phyloP scores from a whole-genome alignment of 805 yeast genomes.

The Metschnikowia lochheadii region DNA sequence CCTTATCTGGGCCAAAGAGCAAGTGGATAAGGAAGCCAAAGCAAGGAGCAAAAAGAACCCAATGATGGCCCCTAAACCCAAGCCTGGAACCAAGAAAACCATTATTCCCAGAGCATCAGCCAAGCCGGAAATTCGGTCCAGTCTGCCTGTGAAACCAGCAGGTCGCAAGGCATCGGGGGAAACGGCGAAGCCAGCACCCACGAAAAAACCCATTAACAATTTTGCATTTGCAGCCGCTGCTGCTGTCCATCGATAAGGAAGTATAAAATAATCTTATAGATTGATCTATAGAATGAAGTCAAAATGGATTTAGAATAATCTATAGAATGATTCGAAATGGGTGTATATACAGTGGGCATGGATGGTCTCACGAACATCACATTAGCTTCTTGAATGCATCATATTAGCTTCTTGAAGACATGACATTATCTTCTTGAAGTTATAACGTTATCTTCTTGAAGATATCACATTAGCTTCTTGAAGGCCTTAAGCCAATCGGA shows the following conservation, averaged over 20 bases:
- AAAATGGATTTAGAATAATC: neutral
- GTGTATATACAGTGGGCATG: too few relatives aligned
- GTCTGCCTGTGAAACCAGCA: neutral
- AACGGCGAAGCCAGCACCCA: neutral
- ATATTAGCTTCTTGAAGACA: neutral
- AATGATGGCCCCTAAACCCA: neutral
- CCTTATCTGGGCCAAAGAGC: constrained; percentile 59
- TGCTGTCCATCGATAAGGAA: constrained; percentile 26
- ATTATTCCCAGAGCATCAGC: neutral
- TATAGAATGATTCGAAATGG: neutral
- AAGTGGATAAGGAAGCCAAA: constrained; percentile 22
- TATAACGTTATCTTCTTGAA: too few relatives aligned
- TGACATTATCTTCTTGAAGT: constrained; percentile 14
- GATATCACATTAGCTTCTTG: constrained; percentile 3
- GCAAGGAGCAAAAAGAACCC: neutral
- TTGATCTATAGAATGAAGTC: neutral
- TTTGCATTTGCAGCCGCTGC: constrained; percentile 48
- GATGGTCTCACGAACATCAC: too few relatives aligned
- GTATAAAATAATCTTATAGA: neutral
- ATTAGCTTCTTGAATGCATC: too few relatives aligned
- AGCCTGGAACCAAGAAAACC: neutral
- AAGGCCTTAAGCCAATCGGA: constrained; percentile 34
- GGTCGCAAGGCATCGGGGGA: neutral
- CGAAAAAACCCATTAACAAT: constrained; percentile 20
- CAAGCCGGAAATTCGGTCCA: neutral